phyloP scores from a whole-genome alignment of 2,329 filamentous ascomycete species.

The Fusarium sp. region DNA sequence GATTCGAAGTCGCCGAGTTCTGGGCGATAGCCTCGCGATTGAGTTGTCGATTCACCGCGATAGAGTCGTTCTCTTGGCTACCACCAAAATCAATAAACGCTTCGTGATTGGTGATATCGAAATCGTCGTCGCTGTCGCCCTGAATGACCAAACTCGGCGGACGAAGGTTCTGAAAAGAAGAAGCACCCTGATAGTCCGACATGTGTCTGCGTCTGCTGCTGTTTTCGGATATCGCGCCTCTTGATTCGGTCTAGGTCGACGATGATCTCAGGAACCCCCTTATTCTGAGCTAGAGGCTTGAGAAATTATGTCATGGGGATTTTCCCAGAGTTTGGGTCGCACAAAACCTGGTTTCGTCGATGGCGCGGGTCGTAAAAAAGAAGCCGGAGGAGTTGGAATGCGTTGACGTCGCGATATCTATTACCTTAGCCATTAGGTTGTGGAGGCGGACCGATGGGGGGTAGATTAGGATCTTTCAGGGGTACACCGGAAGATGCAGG shows the following conservation, averaged over 20 bases:
- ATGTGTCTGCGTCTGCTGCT: conserved; percentile 31
- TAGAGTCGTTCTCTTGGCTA: conserved; percentile 9
- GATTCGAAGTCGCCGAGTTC: conserved; percentile 29
- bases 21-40: conserved; percentile 26
- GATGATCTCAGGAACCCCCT: not conserved
- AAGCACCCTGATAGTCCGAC: conserved; percentile 35
- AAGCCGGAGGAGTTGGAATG: conserved; percentile 25
- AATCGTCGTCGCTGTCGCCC: conserved; percentile 33
- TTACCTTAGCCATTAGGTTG: conserved; percentile 9
- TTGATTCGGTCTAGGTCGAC: conserved; percentile 17
- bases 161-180: conserved; percentile 33
- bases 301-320: not conserved
- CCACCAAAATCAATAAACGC: conserved; percentile 14
- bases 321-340: conserved; percentile 3
- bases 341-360: conserved; percentile 25
- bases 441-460: conserved; percentile 25
- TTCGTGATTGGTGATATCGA: not conserved
- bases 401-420: conserved; percentile 31
- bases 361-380: conserved; percentile 17
- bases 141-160: conserved; percentile 42
- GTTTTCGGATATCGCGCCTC: conserved; percentile 31
- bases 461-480: conserved; percentile 24
- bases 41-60: conserved; percentile 18
- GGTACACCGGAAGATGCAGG: conserved; percentile 33
- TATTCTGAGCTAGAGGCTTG: not conserved